phyloP scores from a whole-genome alignment of 306 rosid species.

The Pterocarpus santalinus region DNA sequence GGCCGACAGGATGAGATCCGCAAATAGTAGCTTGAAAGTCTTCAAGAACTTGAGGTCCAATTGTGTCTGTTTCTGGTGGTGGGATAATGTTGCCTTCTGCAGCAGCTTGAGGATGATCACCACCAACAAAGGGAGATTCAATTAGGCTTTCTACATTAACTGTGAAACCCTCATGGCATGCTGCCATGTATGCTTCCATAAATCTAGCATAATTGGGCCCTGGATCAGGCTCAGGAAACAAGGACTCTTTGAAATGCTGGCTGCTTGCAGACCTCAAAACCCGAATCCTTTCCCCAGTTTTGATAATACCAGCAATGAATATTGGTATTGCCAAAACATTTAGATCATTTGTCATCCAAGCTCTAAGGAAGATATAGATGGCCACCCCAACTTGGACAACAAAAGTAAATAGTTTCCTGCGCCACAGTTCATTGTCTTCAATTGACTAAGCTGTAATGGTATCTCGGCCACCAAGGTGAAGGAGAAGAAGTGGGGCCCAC shows the following conservation, averaged over 20 bases:
- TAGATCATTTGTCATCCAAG: no score
- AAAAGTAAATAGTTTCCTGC: conserved; percentile 35
- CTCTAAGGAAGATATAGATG: conserved; percentile 9
- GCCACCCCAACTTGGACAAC: conserved; percentile 39
- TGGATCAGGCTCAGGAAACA: conserved; percentile 50
- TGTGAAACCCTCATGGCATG: conserved; percentile 33
- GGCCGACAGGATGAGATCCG: conserved; percentile 57
- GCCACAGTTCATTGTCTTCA: conserved; percentile 59
- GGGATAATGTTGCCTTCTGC: conserved; percentile 17
- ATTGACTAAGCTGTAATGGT: conserved; percentile 54
- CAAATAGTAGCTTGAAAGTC: conserved; percentile 50
- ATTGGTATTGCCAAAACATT: conserved; percentile 43
- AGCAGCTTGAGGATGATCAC: not conserved
- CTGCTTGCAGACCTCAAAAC: conserved; percentile 53
- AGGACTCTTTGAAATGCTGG: conserved; percentile 50
- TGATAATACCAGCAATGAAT: conserved; percentile 43
- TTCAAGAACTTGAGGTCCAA: conserved; percentile 38
- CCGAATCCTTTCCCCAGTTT: conserved; percentile 54
- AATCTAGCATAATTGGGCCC: conserved; percentile 50
- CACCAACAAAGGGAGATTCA: conserved; percentile 10
- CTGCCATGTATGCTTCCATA: conserved; percentile 44
- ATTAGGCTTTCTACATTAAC: conserved; percentile 36
- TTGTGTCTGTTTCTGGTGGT: not conserved
- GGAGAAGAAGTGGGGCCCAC: conserved; percentile 59
- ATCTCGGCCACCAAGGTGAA: conserved; percentile 62